Evolutionary conservation across 2,329 filamentous ascomycete species (phyloP), one percentile per base, ranked within the genome.

Genomic region (Arthroderma uncinatum): DNA sequence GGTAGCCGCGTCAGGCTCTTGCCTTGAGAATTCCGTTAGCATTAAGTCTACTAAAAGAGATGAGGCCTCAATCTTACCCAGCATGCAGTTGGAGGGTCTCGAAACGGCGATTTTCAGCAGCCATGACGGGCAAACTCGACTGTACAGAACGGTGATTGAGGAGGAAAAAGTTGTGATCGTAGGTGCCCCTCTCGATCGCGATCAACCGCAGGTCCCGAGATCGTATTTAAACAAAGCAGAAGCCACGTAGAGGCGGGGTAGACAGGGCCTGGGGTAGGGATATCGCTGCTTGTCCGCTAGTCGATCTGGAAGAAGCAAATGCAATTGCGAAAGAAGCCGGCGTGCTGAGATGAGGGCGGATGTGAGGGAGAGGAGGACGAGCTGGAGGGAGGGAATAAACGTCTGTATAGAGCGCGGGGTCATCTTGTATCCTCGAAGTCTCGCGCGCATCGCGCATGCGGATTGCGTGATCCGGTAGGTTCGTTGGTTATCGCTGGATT

Each of bases 81-180:
- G 87, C 88, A 71, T 93, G 88, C 63, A 93, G 81, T 78, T 92
- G 88, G 62, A 92, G 80, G 60, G 88, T 93, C 78, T 92, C 88
- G 65, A 93, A 93, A 71, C 84, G 81, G 61, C 67, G 70, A 21
- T 52, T 56, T 21, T 57, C 42, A 39, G 53, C 54, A 50, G 52
- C 28, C 42, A 50, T 55, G 48, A 40, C 34, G 56, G 19, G 9
- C 25, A 50, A 9, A 3, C 8, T 50, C 47, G n/a, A 30, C 14
- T 30, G 19, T 19, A 33, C 28, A 10, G n/a, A 19, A 21, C 10
- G 12, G 25, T 7, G 16, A 33, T 14, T 16, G 23, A 34, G 19
- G 5, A 8, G 8, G 14, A 34, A 50, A 25, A 9, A 19, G 8
- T 1, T n/a, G 47, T 12, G 12, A 19, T 16, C 10, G 40, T 1